Percentiles rank a stretch among this genome's conserved stretches.
Evolutionary conservation across 257 asterid species (phyloP).

Genomic region (Orobanche coerulescens): DNA sequence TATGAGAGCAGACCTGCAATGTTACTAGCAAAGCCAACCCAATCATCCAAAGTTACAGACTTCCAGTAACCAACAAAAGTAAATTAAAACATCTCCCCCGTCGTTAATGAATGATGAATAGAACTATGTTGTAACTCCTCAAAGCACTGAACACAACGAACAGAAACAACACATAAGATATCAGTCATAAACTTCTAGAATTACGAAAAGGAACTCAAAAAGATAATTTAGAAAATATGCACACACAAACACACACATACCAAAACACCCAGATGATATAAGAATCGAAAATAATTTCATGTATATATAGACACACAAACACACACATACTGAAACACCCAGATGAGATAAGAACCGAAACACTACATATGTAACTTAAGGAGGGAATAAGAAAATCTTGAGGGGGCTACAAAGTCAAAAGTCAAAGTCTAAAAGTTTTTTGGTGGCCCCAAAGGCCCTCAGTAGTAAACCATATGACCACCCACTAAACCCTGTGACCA

Average conservation of each 20-base stretch:
- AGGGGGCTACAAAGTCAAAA: not conserved
- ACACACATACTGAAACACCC: too few species aligned
- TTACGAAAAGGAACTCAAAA: conserved; percentile 7
- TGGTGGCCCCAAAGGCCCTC: conserved; percentile 9
- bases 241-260: too few species aligned
- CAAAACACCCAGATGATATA: not conserved
- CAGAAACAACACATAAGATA: conserved; percentile 4
- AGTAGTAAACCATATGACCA: conserved; percentile 2
- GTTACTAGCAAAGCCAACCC: conserved; percentile 24
- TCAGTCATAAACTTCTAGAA: not conserved
- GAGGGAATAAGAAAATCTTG: not conserved
- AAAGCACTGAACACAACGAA: conserved; percentile 19
- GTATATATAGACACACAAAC: too few species aligned
- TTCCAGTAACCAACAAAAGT: conserved; percentile 15
- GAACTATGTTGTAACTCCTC: not conserved
- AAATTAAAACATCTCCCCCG: conserved; percentile 20
- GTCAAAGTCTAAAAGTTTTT: conserved; percentile 1
- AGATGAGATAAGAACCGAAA: not conserved
- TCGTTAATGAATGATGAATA: conserved; percentile 14
- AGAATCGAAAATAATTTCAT: too few species aligned
- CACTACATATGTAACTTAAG: not conserved
- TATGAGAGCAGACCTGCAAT: conserved; percentile 13
- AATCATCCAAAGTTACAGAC: conserved; percentile 29
- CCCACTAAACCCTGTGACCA: not conserved
- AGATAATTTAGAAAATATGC: not conserved